Conservation (phyloP, 257 asterid species). For the Catharanthus roseus region DNA sequence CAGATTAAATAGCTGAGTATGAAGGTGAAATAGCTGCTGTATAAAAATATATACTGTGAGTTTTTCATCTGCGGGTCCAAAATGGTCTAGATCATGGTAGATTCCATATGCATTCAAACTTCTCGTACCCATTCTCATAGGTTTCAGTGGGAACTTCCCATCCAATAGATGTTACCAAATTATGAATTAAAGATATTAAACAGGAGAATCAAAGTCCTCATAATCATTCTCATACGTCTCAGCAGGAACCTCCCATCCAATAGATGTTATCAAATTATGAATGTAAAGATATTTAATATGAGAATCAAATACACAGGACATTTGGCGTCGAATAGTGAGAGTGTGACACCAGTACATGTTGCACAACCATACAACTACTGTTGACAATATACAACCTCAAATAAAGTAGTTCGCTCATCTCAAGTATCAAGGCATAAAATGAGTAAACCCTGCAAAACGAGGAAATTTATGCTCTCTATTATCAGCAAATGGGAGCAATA, state of each 20-base stretch:
- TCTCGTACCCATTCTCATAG: neutral
- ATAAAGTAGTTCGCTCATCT: too few species aligned
- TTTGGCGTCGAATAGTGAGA: neutral
- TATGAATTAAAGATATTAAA: too few species aligned
- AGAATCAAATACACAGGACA: neutral
- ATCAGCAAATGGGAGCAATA: constrained; percentile 16
- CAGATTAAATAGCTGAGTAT: neutral
- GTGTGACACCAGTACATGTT: neutral
- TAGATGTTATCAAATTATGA: neutral
- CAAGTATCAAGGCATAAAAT: neutral
- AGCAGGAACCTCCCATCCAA: neutral
- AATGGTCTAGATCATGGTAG: neutral
- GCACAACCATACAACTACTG: neutral
- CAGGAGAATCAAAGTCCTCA: too few species aligned
- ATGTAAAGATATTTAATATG: neutral
- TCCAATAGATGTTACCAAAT: too few species aligned
- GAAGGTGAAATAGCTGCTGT: too few species aligned
- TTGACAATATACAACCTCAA: neutral
- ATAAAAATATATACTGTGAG: neutral
- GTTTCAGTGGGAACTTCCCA: too few species aligned
- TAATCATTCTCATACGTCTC: too few species aligned
- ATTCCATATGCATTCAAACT: neutral
- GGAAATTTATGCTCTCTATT: neutral
- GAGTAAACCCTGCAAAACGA: neutral
- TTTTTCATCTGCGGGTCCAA: neutral